phyloP scores from a whole-genome alignment of 1,139 yeast genomes.

The Kluyveromyces sp. region DNA sequence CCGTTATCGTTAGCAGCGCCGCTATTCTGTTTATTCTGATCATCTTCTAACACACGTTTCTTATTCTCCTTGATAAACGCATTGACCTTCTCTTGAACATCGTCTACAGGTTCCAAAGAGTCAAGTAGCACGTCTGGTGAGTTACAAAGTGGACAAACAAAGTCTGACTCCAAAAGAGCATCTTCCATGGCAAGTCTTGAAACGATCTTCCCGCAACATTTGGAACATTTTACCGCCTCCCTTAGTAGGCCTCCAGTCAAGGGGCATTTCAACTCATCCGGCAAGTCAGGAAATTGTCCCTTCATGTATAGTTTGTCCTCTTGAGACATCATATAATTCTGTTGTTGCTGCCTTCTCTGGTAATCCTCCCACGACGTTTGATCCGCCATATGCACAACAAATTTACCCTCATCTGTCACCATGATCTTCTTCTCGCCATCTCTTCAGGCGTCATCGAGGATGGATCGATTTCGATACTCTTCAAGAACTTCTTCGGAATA shows the following conservation, averaged over 20 bases:
- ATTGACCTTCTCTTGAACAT: slow-evolving; percentile 45
- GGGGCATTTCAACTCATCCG: slow-evolving; percentile 47
- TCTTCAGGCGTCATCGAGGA: slow-evolving; percentile 49
- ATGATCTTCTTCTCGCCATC: slow-evolving; percentile 67
- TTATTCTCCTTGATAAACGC: slow-evolving; percentile 44
- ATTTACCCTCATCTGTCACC: slow-evolving; percentile 92
- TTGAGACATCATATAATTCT: slow-evolving; percentile 41
- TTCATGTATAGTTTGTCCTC: slow-evolving; percentile 32
- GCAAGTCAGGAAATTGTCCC: slow-evolving; percentile 29
- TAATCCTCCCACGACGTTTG: slow-evolving; percentile 84
- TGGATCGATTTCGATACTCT: slow-evolving; percentile 59
- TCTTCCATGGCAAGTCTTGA: slow-evolving; percentile 65
- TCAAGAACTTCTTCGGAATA: slow-evolving; percentile 88
- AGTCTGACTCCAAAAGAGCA: slow-evolving; percentile 70
- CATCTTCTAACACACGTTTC: slow-evolving; percentile 8
- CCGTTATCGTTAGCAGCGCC: too few relatives aligned
- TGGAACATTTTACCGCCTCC: slow-evolving; percentile 70
- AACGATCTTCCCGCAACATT: slow-evolving; percentile 62
- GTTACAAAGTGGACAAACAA: slow-evolving; percentile 83
- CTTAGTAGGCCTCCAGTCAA: slow-evolving; percentile 52
- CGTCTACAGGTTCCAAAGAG: slow-evolving; percentile 54
- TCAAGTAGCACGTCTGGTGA: slow-evolving; percentile 71
- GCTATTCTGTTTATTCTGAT: not conserved
- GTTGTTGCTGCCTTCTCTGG: slow-evolving; percentile 58
- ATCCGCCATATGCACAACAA: slow-evolving; percentile 92